A percentile compares a stretch with the other conserved stretches of the same genome.
Evolutionary conservation across 1,284 basidiomycete genomes (phyloP).

Genomic region (Dichomitus squalens): DNA sequence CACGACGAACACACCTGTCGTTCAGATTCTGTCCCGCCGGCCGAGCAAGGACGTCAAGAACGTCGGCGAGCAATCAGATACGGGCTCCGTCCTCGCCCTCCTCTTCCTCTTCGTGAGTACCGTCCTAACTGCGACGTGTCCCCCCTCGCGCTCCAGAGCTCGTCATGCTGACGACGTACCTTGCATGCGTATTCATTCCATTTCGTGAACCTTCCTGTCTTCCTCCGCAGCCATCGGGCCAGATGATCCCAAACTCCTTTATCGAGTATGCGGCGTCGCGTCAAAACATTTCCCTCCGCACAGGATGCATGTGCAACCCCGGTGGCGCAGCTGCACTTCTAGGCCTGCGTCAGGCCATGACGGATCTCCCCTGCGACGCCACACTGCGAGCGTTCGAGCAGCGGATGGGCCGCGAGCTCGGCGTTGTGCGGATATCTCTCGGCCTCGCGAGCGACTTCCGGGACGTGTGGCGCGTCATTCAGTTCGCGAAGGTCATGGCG

Average conservation of each 20-base stretch:
- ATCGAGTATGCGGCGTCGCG: slow-evolving; percentile 68
- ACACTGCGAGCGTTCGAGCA: slow-evolving; percentile 64
- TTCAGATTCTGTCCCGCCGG: slow-evolving; percentile 63
- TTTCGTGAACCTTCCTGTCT: background rate
- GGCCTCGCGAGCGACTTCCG: slow-evolving; percentile 76
- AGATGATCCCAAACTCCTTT: slow-evolving; percentile 69
- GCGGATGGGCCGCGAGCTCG: slow-evolving; percentile 65
- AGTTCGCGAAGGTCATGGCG: slow-evolving; percentile 54
- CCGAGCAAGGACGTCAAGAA: slow-evolving; percentile 52
- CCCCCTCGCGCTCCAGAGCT: slow-evolving; percentile 4
- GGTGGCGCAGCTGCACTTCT: slow-evolving; percentile 75
- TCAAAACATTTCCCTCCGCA: slow-evolving; percentile 70
- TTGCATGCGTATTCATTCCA: too few species aligned
- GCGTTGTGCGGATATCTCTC: slow-evolving; percentile 74
- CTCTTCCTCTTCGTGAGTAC: slow-evolving; percentile 63
- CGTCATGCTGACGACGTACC: too few species aligned
- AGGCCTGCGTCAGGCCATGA: slow-evolving; percentile 69
- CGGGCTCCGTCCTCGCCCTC: slow-evolving; percentile 65
- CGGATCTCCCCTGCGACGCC: slow-evolving; percentile 56
- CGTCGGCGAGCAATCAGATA: slow-evolving; percentile 67
- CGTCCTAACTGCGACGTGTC: background rate
- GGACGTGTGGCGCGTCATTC: slow-evolving; percentile 71
- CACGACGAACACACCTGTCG: slow-evolving; percentile 54
- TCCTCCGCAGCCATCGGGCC: slow-evolving; percentile 54
- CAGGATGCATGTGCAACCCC: slow-evolving; percentile 86